Evolutionary conservation across 1,139 yeast genomes (phyloP), one percentile per base, ranked within the genome.

Genomic region (Kluyveromyces sp.): DNA sequence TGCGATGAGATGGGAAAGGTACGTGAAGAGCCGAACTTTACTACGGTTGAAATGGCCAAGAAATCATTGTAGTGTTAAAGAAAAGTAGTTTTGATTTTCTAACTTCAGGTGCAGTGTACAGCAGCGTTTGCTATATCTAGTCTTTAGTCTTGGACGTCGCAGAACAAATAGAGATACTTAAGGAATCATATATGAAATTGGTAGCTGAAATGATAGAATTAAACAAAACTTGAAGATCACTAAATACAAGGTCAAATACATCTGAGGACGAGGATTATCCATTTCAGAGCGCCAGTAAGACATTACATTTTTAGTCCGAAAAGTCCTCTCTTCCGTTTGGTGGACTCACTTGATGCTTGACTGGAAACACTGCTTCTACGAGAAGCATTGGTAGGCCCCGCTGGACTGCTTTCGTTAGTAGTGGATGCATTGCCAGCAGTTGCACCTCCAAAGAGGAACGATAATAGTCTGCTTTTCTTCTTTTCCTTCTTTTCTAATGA

Each of bases 401-500:
- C 19, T 2, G 41, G 41, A n/a, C 36, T 38, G 11, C 13, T 11
- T 15, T 31, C 20, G 2, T n/a, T 12, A 30, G 30, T 38, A 31
- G 19, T 15, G 6, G 12, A 22, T 11, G 12, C 29, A 15, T 18
- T 19, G 12, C 36, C 25, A 20, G 19, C 16, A 6, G 35, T 6
- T 12, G 20, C 16, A 11, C 36, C 41, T 19, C 36, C 36, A 25
- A 38, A 38, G 3, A 38, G 16, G 26, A 38, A 38, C 7, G 41
- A 31, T 15, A 38, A 20, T 12, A 38, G 19, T 38, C 35, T 30
- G 7, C 28, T 12, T 20, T 31, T 38, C 15, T 15, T 38, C 30
- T 16, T 18, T 15, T 38, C 35, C 36, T 32, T 38, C 20, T 32
- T 38, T 7, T 38, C 36, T 31, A 38, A 12, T 12, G 41, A 32